Evolutionary conservation across 352 stramenopile genomes (phyloP), one percentile per base, ranked within the genome.

Genomic region (Phytophthora citrophthora): DNA sequence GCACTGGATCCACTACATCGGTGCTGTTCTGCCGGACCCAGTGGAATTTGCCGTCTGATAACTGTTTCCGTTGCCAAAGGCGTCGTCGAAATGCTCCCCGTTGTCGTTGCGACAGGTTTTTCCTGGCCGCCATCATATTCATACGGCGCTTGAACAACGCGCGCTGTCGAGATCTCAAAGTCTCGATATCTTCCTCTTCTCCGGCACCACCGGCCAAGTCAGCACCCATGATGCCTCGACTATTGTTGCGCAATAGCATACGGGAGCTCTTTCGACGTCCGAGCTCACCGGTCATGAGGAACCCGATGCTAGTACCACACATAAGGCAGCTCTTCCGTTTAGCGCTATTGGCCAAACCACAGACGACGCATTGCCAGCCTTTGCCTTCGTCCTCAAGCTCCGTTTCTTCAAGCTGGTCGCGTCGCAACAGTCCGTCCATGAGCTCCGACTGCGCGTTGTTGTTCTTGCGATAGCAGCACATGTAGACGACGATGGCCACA

Each of bases 331-430:
- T 64, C 24, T 71, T 83, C 48, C 70, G 70, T 13, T 48, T 61
- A 16, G 66, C 23, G 24, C 49, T 61, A 65, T 91, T 91, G 11
- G 73, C 75, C 62, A 88, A 74, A 26, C 79, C 81, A 38, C 83
- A 91, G 20, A 91, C 79, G 32, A 91, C 71, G 75, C 83, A 91
- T 62, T 90, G 79, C 83, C 83, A 91, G 26, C 73, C 68, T 31
- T 79, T 68, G 18, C 74, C 74, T n/a, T 84, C 81, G 39, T 77
- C 72, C 47, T 84, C 79, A 16, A 86, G 67, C 49, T 76, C 57
- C 57, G 76, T 87, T 57, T 72, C 64, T 39, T 86, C 79, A 16
- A 91, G 64, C 36, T 91, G 71, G 59, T 91, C 82, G 40, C 82
- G 76, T 7, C 82, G 79, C 51, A 89, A 53, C 46, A 91, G 62